A percentile compares a stretch with the other conserved stretches of the same genome.
Conservation (phyloP, 257 asterid species). For the Nicotiana attenuata region DNA sequence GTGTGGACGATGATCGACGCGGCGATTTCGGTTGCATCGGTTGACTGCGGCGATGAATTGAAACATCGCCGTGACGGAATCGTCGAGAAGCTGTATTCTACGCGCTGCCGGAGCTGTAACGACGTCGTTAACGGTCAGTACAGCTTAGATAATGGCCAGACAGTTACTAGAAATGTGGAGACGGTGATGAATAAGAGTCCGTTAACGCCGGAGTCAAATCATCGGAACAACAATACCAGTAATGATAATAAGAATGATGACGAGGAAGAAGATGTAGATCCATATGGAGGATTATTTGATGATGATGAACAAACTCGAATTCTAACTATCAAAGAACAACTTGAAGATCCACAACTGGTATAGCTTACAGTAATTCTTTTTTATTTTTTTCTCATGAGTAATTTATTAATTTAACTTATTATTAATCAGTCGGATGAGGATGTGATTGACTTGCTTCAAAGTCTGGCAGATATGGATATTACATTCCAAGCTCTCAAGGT, state of each 20-base stretch:
- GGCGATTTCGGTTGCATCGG: constrained; percentile 69
- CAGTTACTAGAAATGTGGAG: constrained; percentile 18
- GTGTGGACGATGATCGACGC: constrained; percentile 78
- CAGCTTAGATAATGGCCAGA: constrained; percentile 10
- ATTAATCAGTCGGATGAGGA: constrained; percentile 59
- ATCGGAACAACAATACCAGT: constrained; percentile 11
- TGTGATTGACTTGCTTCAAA: constrained; percentile 69
- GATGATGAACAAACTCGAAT: constrained; percentile 67
- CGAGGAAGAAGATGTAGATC: constrained; percentile 54
- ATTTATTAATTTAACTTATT: background rate
- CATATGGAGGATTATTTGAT: constrained; percentile 55
- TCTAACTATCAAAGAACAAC: constrained; percentile 63
- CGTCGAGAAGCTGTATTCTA: constrained; percentile 59
- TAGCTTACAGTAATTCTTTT: background rate
- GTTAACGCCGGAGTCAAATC: constrained; percentile 65
- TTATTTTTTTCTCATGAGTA: background rate
- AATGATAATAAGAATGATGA: constrained; percentile 23
- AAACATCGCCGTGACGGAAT: constrained; percentile 71
- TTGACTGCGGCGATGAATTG: constrained; percentile 62
- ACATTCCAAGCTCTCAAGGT: constrained; percentile 82
- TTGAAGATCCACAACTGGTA: constrained; percentile 79
- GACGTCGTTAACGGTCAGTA: constrained; percentile 22
- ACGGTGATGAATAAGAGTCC: constrained; percentile 45
- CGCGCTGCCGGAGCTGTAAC: constrained; percentile 48
- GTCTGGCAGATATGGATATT: constrained; percentile 81